phyloP scores from a whole-genome alignment of 805 yeast species.

The Wickerhamia fluorescens region DNA sequence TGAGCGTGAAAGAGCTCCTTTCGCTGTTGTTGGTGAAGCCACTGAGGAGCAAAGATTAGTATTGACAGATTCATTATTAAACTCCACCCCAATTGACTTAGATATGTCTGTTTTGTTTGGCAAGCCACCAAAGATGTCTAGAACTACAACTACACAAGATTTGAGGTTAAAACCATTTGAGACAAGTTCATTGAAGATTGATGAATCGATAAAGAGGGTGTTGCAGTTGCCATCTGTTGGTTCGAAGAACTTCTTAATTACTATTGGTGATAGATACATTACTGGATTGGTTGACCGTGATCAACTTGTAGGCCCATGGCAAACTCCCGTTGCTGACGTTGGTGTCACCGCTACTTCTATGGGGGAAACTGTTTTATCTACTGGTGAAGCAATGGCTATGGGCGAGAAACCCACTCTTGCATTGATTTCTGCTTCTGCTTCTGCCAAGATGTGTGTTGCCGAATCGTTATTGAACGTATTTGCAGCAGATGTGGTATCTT shows the following conservation, averaged over 20 bases:
- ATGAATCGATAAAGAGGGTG: conserved; percentile 74
- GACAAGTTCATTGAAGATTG: conserved; percentile 33
- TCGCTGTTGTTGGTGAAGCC: conserved; percentile 92
- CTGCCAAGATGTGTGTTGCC: conserved; percentile 93
- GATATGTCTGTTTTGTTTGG: conserved; percentile 95
- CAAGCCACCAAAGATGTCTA: conserved; percentile 93
- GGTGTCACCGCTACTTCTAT: conserved; percentile 91
- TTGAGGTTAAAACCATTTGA: conserved; percentile 40
- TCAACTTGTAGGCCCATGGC: conserved; percentile 99
- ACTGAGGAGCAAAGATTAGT: conserved; percentile 78
- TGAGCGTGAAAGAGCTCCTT: conserved; percentile 93
- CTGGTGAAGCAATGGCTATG: conserved; percentile 98
- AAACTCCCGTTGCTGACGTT: conserved; percentile 96
- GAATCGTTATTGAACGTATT: conserved; percentile 82
- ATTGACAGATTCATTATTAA: conserved; percentile 69
- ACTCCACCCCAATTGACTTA: conserved; percentile 86
- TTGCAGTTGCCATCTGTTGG: conserved; percentile 90
- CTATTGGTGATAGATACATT: conserved; percentile 98
- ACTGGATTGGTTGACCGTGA: conserved; percentile 96
- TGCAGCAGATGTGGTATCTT: conserved; percentile 80
- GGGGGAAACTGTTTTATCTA: conserved; percentile 58
- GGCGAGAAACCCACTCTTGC: conserved; percentile 95
- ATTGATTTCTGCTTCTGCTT: conserved; percentile 77
- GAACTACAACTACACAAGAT: conserved; percentile 58
- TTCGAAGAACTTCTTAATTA: conserved; percentile 86